These are phyloP conservation scores for Hippophae tibetana DNA, from an alignment of 306 rosid species.

Conservation along the genomic window DNA sequence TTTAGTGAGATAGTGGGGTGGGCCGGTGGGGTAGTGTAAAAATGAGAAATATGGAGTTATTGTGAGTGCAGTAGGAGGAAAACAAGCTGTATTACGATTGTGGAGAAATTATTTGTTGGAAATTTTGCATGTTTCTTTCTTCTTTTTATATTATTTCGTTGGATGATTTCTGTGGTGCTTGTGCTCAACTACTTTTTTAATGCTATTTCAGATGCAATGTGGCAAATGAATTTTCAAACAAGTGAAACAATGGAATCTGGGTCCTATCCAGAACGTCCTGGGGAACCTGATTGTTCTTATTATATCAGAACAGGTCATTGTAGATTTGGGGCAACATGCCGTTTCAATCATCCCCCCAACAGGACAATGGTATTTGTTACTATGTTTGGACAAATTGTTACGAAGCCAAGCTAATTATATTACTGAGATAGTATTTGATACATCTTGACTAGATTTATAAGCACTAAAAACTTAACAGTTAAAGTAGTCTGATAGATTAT, in stretches of 20 bases:
- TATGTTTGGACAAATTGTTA: constrained; percentile 10
- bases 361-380: constrained; percentile 69
- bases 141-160: neutral
- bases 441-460: neutral
- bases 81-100: neutral
- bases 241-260: constrained; percentile 84
- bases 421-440: constrained; percentile 9
- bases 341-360: constrained; percentile 94
- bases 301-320: constrained; percentile 92
- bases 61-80: neutral
- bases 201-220: constrained; percentile 72
- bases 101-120: neutral
- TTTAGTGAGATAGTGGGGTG: too few species aligned
- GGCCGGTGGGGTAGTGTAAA: too few species aligned
- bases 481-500: too few species aligned
- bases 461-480: too few species aligned
- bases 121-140: constrained; percentile 6
- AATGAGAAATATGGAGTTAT: too few species aligned
- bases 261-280: constrained; percentile 84
- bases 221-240: constrained; percentile 88
- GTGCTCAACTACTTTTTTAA: constrained; percentile 13
- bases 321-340: constrained; percentile 93
- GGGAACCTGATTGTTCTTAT: constrained; percentile 94
- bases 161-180: constrained; percentile 8
- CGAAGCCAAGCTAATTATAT: constrained; percentile 4